These are phyloP conservation scores for Allantophomopsis cytisporea DNA, from an alignment of 2,329 filamentous ascomycete species.

Conservation along the genomic window DNA sequence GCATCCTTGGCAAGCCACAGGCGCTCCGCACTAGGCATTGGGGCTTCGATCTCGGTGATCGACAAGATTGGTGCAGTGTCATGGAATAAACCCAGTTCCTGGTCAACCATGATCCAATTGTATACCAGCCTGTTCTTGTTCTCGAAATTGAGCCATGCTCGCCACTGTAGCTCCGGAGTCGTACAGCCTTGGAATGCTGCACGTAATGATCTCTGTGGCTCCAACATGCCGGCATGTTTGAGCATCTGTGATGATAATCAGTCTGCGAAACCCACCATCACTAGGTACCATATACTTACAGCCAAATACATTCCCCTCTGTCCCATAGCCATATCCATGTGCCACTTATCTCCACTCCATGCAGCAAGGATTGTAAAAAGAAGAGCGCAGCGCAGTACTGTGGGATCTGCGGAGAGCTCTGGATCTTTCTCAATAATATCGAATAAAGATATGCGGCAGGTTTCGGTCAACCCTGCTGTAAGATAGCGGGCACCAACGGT, in stretches of 20 bases:
- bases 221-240: constrained; percentile 53
- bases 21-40: constrained; percentile 45
- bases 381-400: constrained; percentile 49
- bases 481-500: constrained; percentile 51
- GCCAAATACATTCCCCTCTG: constrained; percentile 61
- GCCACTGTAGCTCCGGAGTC: constrained; percentile 40
- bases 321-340: constrained; percentile 66
- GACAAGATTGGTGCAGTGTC: constrained; percentile 49
- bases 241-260: constrained; percentile 36
- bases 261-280: background rate
- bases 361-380: constrained; percentile 55
- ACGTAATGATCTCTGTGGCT: constrained; percentile 31
- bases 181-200: constrained; percentile 27
- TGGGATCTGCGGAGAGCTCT: constrained; percentile 50
- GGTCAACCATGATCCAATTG: constrained; percentile 63
- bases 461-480: constrained; percentile 54
- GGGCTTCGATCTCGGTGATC: constrained; percentile 49
- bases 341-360: constrained; percentile 66
- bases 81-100: constrained; percentile 55
- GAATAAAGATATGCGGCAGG: constrained; percentile 58
- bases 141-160: constrained; percentile 51
- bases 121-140: constrained; percentile 55
- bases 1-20: constrained; percentile 49
- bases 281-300: constrained; percentile 20
- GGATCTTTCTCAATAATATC: constrained; percentile 62